Evolutionary conservation across 495 filamentous ascomycete species (phyloP).

Genomic region (Trichocladium uniseriatum): DNA sequence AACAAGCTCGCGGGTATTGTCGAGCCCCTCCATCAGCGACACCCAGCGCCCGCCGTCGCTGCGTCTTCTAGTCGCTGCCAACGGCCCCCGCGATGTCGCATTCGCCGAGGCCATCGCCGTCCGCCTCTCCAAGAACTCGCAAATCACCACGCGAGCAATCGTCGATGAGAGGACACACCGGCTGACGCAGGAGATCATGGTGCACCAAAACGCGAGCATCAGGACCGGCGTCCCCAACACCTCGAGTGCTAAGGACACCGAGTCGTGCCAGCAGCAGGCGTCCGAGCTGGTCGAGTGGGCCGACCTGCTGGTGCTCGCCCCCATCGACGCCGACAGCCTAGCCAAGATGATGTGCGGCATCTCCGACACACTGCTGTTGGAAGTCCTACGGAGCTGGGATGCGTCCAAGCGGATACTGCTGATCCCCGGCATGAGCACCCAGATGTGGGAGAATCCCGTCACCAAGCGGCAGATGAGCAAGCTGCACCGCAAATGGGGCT

Average conservation of each 20-base stretch:
- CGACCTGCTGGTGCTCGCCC: constrained; percentile 72
- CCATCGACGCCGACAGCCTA: constrained; percentile 72
- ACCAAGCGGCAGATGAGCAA: constrained; percentile 75
- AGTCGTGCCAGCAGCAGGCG: constrained; percentile 43
- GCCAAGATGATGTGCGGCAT: constrained; percentile 77
- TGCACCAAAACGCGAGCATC: constrained; percentile 37
- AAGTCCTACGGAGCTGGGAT: constrained; percentile 72
- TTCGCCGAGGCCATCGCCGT: constrained; percentile 46
- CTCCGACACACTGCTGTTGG: constrained; percentile 61
- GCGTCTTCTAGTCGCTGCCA: constrained; percentile 43
- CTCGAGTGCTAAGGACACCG: constrained; percentile 31
- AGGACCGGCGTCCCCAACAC: constrained; percentile 20
- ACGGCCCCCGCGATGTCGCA: constrained; percentile 43
- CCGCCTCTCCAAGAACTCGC: constrained; percentile 44
- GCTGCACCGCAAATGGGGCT: constrained; percentile 69
- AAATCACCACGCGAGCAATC: constrained; percentile 46
- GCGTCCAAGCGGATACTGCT: constrained; percentile 73
- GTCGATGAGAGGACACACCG: constrained; percentile 45
- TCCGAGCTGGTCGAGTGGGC: constrained; percentile 75
- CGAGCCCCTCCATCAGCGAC: constrained; percentile 32
- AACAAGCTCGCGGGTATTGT: constrained; percentile 11
- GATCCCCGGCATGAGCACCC: constrained; percentile 70
- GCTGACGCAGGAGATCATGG: constrained; percentile 43
- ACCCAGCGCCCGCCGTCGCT: constrained; percentile 36
- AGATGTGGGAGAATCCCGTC: constrained; percentile 81